Evolutionary conservation across 2,329 filamentous ascomycete species (phyloP), one percentile per base, ranked within the genome.

Genomic region (Chalaropsis ovoidea): DNA sequence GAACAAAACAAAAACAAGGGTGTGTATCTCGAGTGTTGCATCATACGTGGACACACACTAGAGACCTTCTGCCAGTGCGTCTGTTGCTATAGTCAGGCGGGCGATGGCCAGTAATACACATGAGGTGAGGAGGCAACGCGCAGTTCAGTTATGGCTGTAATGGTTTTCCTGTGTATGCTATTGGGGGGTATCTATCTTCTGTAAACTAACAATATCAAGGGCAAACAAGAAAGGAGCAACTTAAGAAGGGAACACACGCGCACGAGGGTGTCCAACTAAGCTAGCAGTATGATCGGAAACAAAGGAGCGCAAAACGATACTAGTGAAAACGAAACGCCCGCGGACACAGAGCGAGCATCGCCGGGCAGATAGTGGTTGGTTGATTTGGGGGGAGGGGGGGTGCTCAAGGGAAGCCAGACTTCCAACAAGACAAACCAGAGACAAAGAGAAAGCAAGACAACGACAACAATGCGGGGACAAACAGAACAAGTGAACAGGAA

Each of bases 201-300:
- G 39, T 61, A 41, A 61, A 43, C 58, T 42, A 47, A 63, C 56
- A 54, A 49, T 58, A 58, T 39, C 54, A 62, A 64, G 13, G 56
- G 42, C 56, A 64, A 58, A 22, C 54, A 39, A 39, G 54, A 58
- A 58, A 58, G 15, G 31, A n/a, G 31, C 54, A 58, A 58, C 54
- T 13, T 58, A 27, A 52, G 47, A 52, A 52, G 47, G 54, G 31
- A 35, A 58, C 6, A 39, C 27, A 58, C 10, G 39, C 42, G 47
- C 39, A 24, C 10, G 8, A 35, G 11, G n/a, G 54, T 35, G 54
- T 58, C 54, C 54, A 58, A 39, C 54, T 58, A 58, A 58, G 17
- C 54, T 39, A 39, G 54, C 54, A 58, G 24, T 19, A 19, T 5
- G 35, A 10, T 10, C 35, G 8, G 43, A 47, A 47, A 47, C 43